Evolutionary conservation across 2,329 filamentous ascomycete species (phyloP), one percentile per base, ranked within the genome.

Genomic region (Alternaria infectoria): DNA sequence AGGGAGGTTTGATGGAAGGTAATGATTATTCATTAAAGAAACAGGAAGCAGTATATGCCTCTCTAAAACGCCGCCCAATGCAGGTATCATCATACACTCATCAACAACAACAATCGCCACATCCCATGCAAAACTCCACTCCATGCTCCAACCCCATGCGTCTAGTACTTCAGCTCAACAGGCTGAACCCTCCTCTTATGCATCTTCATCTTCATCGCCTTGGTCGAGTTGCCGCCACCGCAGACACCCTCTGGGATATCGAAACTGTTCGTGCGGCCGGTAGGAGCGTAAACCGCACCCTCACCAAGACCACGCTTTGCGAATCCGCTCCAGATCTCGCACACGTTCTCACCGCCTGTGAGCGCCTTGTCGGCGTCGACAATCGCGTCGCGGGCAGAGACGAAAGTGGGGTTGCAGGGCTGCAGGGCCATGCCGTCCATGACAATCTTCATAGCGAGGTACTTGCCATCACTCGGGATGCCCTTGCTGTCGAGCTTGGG

Each of bases 251-350:
- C 60, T 0, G 76, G 76, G 2, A 78, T 52, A 26, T 65, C 67
- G 46, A 74, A 75, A 54, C 66, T 72, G 25, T 73, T 64, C 1
- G 66, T 73, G 36, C 75, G 67, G 1, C 23, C 56, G 58, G 36
- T 66, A 3, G 61, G n/a, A 43, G 61, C 66, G 62, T 75, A 77
- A 23, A 58, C 64, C 0, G 76, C 77, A 36, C 66, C 69, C 28
- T 69, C 63, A 32, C 86, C 86, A 3, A 88, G 73, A n/a, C 86
- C 86, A 50, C 86, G 79, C 82, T 87, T 88, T 2, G 86, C 86
- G 68, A 88, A 88, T 0, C 71, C 86, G 13, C 68, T 84, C 86
- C 86, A 88, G 62, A 88, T 76, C 67, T 81, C 80, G 57, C 86
- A 88, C 12, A 69, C 62, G 73, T 88, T 88, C 11, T 69, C 73